A percentile compares a stretch with the other conserved stretches of the same genome.
These are phyloP conservation scores for Nothopassalora personata DNA, from an alignment of 2,329 filamentous ascomycete species.

Conservation along the genomic window DNA sequence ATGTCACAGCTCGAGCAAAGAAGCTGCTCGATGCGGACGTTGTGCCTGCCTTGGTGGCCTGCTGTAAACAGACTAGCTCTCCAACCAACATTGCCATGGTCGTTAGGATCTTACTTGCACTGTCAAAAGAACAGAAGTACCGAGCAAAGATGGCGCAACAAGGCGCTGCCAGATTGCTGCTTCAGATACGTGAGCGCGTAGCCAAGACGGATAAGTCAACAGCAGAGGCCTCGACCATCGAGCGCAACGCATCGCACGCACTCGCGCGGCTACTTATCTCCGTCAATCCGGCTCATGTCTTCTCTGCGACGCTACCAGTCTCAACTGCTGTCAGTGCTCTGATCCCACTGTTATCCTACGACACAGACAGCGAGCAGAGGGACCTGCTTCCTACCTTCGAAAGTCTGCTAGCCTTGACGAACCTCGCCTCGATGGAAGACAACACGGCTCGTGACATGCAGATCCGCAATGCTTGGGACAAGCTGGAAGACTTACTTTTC, in stretches of 20 bases:
- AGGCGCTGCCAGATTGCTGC: conserved; percentile 80
- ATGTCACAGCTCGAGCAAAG: conserved; percentile 70
- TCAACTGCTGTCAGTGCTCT: conserved; percentile 80
- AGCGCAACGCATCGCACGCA: conserved; percentile 33
- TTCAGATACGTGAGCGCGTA: conserved; percentile 63
- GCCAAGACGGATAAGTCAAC: conserved; percentile 43
- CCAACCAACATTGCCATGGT: conserved; percentile 65
- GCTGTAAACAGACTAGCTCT: conserved; percentile 42
- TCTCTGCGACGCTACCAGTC: conserved; percentile 67
- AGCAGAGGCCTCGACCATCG: conserved; percentile 24
- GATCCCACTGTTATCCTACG: conserved; percentile 63
- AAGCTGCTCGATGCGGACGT: conserved; percentile 72
- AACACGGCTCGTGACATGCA: conserved; percentile 60
- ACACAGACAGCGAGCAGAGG: conserved; percentile 54
- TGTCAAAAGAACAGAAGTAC: conserved; percentile 68
- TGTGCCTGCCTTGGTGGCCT: conserved; percentile 67
- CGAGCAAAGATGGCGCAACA: conserved; percentile 83
- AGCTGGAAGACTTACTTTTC: conserved; percentile 79
- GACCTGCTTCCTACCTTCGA: conserved; percentile 89
- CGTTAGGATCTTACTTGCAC: conserved; percentile 68
- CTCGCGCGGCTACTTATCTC: conserved; percentile 61
- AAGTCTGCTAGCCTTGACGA: conserved; percentile 83
- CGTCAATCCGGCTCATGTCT: conserved; percentile 61
- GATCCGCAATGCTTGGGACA: conserved; percentile 64
- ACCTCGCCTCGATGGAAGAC: conserved; percentile 73